Evolutionary conservation across 2,329 filamentous ascomycete species (phyloP), one percentile per base, ranked within the genome.

Genomic region (Exserohilum turcica): DNA sequence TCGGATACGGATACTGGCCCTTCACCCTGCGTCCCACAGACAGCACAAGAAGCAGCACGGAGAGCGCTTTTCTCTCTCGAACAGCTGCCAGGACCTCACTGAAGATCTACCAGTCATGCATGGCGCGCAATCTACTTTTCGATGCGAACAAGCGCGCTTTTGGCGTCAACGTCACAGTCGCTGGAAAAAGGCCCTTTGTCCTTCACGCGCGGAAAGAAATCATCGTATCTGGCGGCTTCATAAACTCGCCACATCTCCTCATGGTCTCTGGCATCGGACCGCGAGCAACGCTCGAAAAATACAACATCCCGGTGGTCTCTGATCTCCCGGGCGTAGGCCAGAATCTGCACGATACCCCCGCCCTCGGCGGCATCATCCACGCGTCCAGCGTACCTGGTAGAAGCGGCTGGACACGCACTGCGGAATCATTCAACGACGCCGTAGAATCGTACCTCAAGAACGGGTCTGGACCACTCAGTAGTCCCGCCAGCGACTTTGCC

Each of bases 41-140:
- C 16, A 53, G 50, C 7, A 53, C 50, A n/a, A 38, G 50, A 21
- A 53, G 45, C 35, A 53, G 50, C 32, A 53, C 50, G 3, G 45
- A 53, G 18, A 43, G 43, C 15, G 44, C 50, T 15, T 53, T 53
- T 16, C 50, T 52, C 7, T 53, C 44, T 7, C 38, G 27, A 2
- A 49, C 50, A 7, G 39, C 50, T 10, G 21, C 50, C 5, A 44
- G 27, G 19, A 49, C 50, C 3, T 53, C 50, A 24, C 28, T 53
- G 45, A 49, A 53, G 35, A 53, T 53, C 15, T 53, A 53, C 28
- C 50, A 53, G 19, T 53, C 50, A 3, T 53, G 45, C 9, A 49
- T 53, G 50, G 50, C 28, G 9, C 50, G 50, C 7, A 53, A 49
- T 5, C 32, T 53, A n/a, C 45, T 53, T 16, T 53, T 53, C 12